Percentiles rank a stretch among this genome's conserved stretches.
phyloP scores from a whole-genome alignment of 192 early-diverging fungal species.

The Chytriomyces hyalinus region DNA sequence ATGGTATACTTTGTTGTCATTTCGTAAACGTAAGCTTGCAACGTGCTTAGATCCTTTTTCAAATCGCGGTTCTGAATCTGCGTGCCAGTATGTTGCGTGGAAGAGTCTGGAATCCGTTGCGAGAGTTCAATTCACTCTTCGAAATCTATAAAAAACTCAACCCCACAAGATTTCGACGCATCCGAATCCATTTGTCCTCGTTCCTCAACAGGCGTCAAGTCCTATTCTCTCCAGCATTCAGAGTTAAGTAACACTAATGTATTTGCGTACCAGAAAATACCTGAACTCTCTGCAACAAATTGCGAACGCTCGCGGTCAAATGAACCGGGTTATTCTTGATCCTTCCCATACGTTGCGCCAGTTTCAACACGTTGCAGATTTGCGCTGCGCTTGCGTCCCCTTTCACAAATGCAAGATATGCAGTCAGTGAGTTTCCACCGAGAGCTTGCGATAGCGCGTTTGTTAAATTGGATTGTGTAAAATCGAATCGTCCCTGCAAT shows the following conservation, averaged over 20 bases:
- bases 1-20: constrained; percentile 4
- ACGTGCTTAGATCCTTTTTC: constrained; percentile 9
- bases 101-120: background rate
- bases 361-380: background rate
- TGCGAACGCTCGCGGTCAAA: constrained; percentile 13
- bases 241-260: background rate
- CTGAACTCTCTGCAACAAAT: constrained; percentile 3
- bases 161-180: background rate
- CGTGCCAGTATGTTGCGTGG: background rate
- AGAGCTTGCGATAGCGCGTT: constrained; percentile 2
- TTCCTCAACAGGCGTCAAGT: background rate
- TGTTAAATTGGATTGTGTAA: constrained; percentile 19
- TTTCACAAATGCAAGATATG: constrained; percentile 6
- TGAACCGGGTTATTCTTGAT: constrained; percentile 1
- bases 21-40: constrained; percentile 24
- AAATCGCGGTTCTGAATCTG: background rate
- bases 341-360: constrained; percentile 4
- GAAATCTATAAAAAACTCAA: background rate
- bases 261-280: background rate
- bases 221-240: background rate
- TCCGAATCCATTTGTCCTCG: background rate
- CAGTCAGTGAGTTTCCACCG: constrained; percentile 17
- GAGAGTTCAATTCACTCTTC: no score
- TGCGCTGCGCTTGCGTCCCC: background rate
- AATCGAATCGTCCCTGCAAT: constrained; percentile 10